Base-by-base conservation (phyloP, 1,284 basidiomycete genomes). In the Ustilago nuda region DNA sequence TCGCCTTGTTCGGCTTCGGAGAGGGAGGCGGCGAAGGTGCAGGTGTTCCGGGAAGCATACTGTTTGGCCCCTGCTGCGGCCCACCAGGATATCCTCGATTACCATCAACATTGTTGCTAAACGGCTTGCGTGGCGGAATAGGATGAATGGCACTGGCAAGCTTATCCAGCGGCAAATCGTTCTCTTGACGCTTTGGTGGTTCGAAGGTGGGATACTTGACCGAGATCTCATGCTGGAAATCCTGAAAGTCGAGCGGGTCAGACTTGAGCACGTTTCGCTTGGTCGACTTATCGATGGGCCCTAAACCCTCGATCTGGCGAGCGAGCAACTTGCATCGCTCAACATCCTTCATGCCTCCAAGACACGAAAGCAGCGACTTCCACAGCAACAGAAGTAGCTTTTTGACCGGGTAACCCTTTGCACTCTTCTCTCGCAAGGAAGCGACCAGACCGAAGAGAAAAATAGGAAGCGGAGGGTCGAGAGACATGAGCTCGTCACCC, bases 1-100 rank as follows among this genome's bases (percentile, higher is more conserved):
- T 95, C 84, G 96, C 94, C 86, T 98, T 98, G 88, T 98, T 98
- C 8, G 93, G 94, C 84, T 96, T 97, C 13, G 88, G 88, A 19
- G 92, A 91, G 0, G 92, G 92, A 1, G 94, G 92, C 0, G 95
- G 95, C 0, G 94, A 91, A 3, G 95, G 95, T 30, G 93, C 94
- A 1, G 94, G 95, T 23, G 83, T 85, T n/a, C 76, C 82, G 0
- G 80, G 76, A 4, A 68, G 53, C 61, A 74, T 66, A 55, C 72
- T 72, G 48, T 71, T 59, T 27, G 55, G 63, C 1, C 61, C 73
- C 23, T 81, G 77, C 33, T 11, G 91, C 89, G 53, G 91, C 92
- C 93, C 0, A 27, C 64, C 68, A 92, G 95, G 36, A 95, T 94
- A 0, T 94, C 94, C 52, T 95, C 88, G 19, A 95, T 87, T 19